phyloP scores from a whole-genome alignment of 1,284 basidiomycete species.

The Ceratobasidium sp. region DNA sequence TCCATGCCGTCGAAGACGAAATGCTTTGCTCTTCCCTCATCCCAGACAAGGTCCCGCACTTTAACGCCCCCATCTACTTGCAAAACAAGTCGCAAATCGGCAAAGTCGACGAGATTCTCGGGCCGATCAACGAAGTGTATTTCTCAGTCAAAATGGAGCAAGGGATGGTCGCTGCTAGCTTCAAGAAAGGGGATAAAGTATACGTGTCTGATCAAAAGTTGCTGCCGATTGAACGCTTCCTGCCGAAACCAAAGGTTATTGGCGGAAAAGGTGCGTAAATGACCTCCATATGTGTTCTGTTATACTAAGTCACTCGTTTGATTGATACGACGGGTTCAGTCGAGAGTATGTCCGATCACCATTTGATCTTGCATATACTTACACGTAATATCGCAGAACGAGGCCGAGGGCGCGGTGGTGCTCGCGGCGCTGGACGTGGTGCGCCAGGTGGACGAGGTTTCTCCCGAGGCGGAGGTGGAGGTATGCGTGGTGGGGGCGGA shows the following conservation, averaged over 20 bases:
- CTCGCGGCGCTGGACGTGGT: constrained; percentile 57
- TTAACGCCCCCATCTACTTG: constrained; percentile 99
- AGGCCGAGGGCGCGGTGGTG: constrained; percentile 59
- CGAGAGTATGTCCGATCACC: constrained; percentile 63
- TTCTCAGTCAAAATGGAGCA: constrained; percentile 98
- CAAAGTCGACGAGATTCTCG: constrained; percentile 96
- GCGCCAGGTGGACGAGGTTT: constrained; percentile 55
- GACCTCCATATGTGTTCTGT: constrained; percentile 28
- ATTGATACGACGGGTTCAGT: constrained; percentile 54
- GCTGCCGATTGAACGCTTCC: constrained; percentile 94
- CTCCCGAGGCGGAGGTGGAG: constrained; percentile 39
- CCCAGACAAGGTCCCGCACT: constrained; percentile 95
- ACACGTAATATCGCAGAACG: constrained; percentile 64
- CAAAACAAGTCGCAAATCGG: constrained; percentile 97
- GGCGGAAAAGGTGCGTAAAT: constrained; percentile 70
- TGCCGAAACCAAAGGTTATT: constrained; percentile 93
- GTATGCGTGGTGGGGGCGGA: constrained; percentile 53
- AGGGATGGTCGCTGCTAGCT: constrained; percentile 95
- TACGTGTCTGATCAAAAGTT: constrained; percentile 98
- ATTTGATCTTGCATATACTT: constrained; percentile 10
- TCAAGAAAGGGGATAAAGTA: constrained; percentile 98
- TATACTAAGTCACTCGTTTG: neutral
- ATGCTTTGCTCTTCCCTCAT: constrained; percentile 94
- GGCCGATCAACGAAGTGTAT: constrained; percentile 98
- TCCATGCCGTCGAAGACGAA: constrained; percentile 97